Percentiles rank a stretch among this genome's conserved stretches.
These are phyloP conservation scores for Balansia obtecta DNA, from an alignment of 2,329 filamentous ascomycete species.

Conservation along the genomic window DNA sequence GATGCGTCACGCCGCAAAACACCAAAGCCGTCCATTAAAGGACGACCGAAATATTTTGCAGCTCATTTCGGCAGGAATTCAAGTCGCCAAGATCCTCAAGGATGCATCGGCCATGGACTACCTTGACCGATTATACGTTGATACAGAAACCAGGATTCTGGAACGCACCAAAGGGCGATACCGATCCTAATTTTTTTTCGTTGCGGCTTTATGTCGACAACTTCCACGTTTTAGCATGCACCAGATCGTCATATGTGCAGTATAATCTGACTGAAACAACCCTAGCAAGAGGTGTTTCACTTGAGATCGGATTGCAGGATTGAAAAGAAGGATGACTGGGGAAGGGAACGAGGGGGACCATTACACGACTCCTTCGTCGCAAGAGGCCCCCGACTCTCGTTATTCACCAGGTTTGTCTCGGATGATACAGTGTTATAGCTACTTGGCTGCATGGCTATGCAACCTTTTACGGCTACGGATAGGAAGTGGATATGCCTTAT, in stretches of 20 bases:
- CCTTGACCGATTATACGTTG: conserved; percentile 68
- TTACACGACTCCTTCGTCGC: background rate
- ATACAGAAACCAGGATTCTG: conserved; percentile 68
- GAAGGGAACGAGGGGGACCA: background rate
- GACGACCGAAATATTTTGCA: conserved; percentile 83
- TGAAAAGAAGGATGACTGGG: background rate
- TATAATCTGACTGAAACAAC: background rate
- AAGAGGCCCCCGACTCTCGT: background rate
- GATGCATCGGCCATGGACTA: conserved; percentile 75
- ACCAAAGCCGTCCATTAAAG: conserved; percentile 71
- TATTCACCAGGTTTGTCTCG: background rate
- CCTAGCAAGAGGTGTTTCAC: background rate
- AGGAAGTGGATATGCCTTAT: conserved; percentile 4
- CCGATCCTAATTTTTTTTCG: conserved; percentile 15
- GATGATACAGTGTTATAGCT: background rate
- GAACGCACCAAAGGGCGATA: conserved; percentile 38
- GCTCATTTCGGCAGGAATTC: conserved; percentile 74
- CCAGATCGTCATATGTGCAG: background rate
- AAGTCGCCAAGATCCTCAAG: conserved; percentile 78
- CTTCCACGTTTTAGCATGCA: conserved; percentile 9
- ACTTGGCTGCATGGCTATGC: background rate
- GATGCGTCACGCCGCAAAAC: conserved; percentile 75
- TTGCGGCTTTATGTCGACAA: conserved; percentile 4
- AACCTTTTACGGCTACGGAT: background rate
- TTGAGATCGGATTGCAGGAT: background rate